A percentile compares a stretch with the other conserved stretches of the same genome.
Evolutionary conservation across 1,139 yeast genomes (phyloP).

Genomic region (Geotrichum reessii): DNA sequence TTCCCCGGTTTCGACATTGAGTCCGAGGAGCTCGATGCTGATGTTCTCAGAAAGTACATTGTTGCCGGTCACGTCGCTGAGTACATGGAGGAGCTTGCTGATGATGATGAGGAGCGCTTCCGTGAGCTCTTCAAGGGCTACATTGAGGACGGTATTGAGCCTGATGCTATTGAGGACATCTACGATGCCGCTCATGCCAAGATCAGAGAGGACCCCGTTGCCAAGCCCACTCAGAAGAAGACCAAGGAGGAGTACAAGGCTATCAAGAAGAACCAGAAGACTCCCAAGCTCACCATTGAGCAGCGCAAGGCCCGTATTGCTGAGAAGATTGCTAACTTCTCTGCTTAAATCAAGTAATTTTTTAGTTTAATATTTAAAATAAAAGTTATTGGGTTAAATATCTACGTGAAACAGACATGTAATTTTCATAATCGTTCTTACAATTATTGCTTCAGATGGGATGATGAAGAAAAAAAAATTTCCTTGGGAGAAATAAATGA

Average conservation of each 20-base stretch:
- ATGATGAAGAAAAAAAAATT: background rate
- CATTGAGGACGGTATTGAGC: conserved; percentile 95
- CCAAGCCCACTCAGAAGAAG: conserved; percentile 89
- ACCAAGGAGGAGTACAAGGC: conserved; percentile 98
- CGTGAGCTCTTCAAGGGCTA: conserved; percentile 92
- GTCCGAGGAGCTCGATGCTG: conserved; percentile 96
- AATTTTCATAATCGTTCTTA: background rate
- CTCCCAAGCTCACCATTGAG: conserved; percentile 80
- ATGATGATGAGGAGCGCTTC: conserved; percentile 99
- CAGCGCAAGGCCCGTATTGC: conserved; percentile 87
- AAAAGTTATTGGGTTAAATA: background rate
- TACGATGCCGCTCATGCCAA: conserved; percentile 91
- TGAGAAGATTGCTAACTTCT: conserved; percentile 67
- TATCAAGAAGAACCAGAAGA: conserved; percentile 88
- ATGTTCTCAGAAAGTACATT: conserved; percentile 96
- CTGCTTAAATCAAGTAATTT: conserved; percentile 13
- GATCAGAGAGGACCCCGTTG: conserved; percentile 88
- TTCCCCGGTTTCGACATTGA: conserved; percentile 99
- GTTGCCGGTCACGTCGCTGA: conserved; percentile 99
- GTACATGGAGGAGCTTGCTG: conserved; percentile 99
- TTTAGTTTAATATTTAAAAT: background rate
- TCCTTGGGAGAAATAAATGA: background rate
- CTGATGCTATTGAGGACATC: conserved; percentile 93
- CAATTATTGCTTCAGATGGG: background rate
- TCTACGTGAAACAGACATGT: no score